Base-by-base conservation (phyloP, 108 stramenopile genomes). In the Skeletonema costatum region DNA sequence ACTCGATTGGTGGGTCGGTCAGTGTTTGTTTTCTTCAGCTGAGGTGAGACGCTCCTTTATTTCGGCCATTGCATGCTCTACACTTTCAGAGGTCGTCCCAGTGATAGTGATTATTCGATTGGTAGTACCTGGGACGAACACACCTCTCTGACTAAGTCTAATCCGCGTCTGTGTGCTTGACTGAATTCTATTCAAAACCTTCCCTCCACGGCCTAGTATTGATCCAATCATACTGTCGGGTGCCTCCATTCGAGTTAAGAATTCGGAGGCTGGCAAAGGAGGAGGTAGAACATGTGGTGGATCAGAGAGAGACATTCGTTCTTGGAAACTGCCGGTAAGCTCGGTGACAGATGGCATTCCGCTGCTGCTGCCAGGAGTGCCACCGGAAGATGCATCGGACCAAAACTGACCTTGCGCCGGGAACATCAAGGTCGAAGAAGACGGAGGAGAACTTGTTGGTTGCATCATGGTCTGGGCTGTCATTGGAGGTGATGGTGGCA, bases 201-300 rank as follows among this genome's bases (percentile, higher is more conserved):
- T 84, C 8, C 93, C 93, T 16, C 86, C 87, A 17, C 87, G 76
- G 10, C 93, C 93, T 58, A 92, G 68, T 19, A 94, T 85, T 2
- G 88, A 87, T 5, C 93, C 90, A 31, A 94, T 80, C 84, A 90
- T 68, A 21, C 61, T 70, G 25, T 90, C 93, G 33, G 93, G 93
- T 19, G 91, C 80, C 12, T 85, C 77, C 1, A 92, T 51, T 64
- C 89, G 86, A 21, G 79, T 79, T n/a, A 66, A 66, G 53, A 79
- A 78, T 41, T 64, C 77, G 65, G 17, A 38, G 58, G 17, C 38
- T 44, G 61, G 44, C 44, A 46, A 16, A 12, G 6, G 32, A 44
- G 41, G 58, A 70, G 25, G 17, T 32, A 41, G 17, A 32, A 32
- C 10, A 5, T 21, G 29, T 46, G 39, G 14, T 10, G 25, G 17